A percentile compares a stretch with the other conserved stretches of the same genome.
Conservation (phyloP, 2,329 filamentous ascomycete species). For the Cordyceps militaris region DNA sequence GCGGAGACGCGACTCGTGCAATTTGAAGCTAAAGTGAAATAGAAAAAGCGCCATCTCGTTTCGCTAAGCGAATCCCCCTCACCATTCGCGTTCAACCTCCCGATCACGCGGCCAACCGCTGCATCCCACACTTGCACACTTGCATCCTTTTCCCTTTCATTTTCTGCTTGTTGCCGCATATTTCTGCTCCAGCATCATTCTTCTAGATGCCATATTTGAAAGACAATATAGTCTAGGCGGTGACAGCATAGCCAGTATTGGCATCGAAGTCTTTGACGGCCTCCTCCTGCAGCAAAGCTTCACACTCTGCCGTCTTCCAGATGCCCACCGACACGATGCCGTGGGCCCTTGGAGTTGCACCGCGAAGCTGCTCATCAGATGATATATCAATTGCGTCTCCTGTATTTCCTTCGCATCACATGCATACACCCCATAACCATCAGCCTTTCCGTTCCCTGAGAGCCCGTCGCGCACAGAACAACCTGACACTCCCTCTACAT, state of each 20-base stretch:
- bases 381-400: background rate
- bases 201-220: background rate
- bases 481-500: background rate
- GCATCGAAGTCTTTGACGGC: background rate
- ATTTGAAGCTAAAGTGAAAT: slow-evolving; percentile 8
- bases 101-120: background rate
- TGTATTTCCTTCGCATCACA: background rate
- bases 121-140: background rate
- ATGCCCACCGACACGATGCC: background rate
- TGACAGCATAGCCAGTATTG: background rate
- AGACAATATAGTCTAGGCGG: background rate
- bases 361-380: background rate
- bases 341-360: background rate
- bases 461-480: slow-evolving; percentile 15
- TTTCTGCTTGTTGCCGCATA: background rate
- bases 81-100: background rate
- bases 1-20: background rate
- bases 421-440: background rate
- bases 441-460: slow-evolving; percentile 12
- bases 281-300: background rate
- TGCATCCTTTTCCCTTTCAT: background rate
- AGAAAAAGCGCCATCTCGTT: background rate
- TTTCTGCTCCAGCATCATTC: background rate
- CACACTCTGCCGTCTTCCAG: background rate
- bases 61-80: background rate